Conservation (phyloP, 1,284 basidiomycete genomes). For the Psilocybe mexicana region DNA sequence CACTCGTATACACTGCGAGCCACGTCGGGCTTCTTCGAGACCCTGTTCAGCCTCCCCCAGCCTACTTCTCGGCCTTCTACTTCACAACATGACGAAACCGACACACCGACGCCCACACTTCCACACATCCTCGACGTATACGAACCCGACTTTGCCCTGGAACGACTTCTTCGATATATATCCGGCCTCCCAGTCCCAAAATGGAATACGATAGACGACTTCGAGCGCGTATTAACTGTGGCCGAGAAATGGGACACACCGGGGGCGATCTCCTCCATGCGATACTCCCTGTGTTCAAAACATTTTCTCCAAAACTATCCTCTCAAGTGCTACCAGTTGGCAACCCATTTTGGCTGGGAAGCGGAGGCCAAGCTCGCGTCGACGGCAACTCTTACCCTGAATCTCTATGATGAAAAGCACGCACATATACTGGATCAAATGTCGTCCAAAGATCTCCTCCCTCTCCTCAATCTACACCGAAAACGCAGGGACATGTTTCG, state of each 20-base stretch:
- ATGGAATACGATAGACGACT: conserved; percentile 34
- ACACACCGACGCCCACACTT: conserved; percentile 2
- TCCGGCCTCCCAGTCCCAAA: conserved; percentile 33
- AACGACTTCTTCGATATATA: conserved; percentile 37
- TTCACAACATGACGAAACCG: conserved; percentile 1
- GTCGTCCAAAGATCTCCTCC: conserved; percentile 37
- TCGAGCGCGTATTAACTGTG: conserved; percentile 37
- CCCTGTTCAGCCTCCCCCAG: conserved; percentile 46
- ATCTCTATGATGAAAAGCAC: conserved; percentile 34
- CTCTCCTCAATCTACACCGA: conserved; percentile 40
- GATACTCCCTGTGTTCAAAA: conserved; percentile 33
- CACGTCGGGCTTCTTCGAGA: conserved; percentile 43
- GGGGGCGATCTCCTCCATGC: conserved; percentile 38
- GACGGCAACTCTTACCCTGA: conserved; percentile 36
- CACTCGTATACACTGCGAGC: conserved; percentile 40
- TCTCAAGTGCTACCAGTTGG: conserved; percentile 41
- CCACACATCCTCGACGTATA: conserved; percentile 35
- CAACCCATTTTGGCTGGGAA: conserved; percentile 44
- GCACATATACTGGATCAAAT: conserved; percentile 30
- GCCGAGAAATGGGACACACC: conserved; percentile 50
- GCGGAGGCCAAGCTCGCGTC: conserved; percentile 41
- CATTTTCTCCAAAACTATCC: conserved; percentile 36
- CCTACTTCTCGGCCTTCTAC: conserved; percentile 17
- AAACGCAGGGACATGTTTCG: conserved; percentile 39
- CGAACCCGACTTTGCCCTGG: conserved; percentile 36